Conservation (phyloP, 371 early-diverging fungal genomes). For the Mortierella polycephala region DNA sequence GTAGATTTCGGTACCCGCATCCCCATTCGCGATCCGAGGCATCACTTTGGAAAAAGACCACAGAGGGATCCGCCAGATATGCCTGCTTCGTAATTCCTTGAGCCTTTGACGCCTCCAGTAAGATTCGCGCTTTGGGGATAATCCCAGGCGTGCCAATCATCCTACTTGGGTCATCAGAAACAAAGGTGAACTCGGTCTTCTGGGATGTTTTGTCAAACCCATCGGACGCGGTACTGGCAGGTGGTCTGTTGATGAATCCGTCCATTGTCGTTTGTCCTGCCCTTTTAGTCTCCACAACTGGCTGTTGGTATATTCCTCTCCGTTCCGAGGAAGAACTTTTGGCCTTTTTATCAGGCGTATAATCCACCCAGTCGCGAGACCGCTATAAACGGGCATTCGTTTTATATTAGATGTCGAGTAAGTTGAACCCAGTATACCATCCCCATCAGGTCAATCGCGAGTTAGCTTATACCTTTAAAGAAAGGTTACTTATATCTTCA, state of each 20-base stretch:
- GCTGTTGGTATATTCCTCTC: too few relatives aligned
- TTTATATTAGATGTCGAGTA: neutral
- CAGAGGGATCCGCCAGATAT: constrained; percentile 40
- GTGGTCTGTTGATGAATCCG: constrained; percentile 20
- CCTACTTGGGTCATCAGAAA: neutral
- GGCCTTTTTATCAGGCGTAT: neutral
- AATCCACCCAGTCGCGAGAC: neutral
- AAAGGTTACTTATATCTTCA: neutral
- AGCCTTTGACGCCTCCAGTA: constrained; percentile 15
- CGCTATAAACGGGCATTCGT: neutral
- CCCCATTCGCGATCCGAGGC: constrained; percentile 75
- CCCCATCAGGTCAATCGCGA: neutral
- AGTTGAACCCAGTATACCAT: too few relatives aligned
- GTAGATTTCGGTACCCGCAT: constrained; percentile 82
- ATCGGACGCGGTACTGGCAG: neutral
- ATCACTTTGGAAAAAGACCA: constrained; percentile 33
- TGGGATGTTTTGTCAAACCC: neutral
- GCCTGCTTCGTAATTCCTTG: constrained; percentile 38
- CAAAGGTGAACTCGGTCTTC: constrained; percentile 10
- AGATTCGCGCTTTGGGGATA: constrained; percentile 19
- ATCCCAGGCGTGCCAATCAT: constrained; percentile 2
- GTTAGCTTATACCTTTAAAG: neutral
- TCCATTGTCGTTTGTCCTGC: constrained; percentile 52
- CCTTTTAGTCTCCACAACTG: neutral
- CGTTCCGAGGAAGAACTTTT: neutral